A percentile compares a stretch with the other conserved stretches of the same genome.
These are phyloP conservation scores for Amanita rubescens DNA, from an alignment of 768 basidiomycete species.

Conservation along the genomic window DNA sequence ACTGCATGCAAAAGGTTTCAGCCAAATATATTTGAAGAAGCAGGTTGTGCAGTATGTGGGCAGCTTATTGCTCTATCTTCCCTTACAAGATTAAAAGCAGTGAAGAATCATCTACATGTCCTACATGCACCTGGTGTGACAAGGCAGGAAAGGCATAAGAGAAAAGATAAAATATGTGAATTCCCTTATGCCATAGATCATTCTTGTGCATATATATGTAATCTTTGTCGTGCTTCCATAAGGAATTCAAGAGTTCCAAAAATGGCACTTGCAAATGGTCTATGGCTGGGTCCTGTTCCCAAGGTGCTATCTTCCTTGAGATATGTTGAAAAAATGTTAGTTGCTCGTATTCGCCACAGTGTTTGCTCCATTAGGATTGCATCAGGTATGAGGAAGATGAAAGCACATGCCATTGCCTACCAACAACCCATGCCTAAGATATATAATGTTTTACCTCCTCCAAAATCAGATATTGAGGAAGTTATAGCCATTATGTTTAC, in stretches of 20 bases:
- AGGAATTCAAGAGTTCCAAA: background rate
- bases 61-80: background rate
- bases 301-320: background rate
- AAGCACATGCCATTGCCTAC: background rate
- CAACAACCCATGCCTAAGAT: background rate
- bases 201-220: background rate
- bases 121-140: background rate
- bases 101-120: background rate
- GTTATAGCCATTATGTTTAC: slow-evolving; percentile 9
- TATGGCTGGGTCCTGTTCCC: background rate
- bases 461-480: slow-evolving; percentile 2
- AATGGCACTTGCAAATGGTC: background rate
- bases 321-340: too few species aligned
- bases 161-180: background rate
- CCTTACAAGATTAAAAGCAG: background rate
- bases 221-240: background rate
- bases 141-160: background rate
- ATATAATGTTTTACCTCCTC: background rate
- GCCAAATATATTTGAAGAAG: background rate
- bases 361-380: too few species aligned
- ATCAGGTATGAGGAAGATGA: background rate
- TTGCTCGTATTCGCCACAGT: too few species aligned
- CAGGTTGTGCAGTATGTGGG: background rate
- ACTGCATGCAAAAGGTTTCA: background rate
- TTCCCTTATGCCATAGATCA: background rate